Percentiles rank a stretch among this genome's conserved stretches.
These are phyloP conservation scores for Aphanomyces invadans DNA, from an alignment of 352 stramenopile species.

Conservation along the genomic window DNA sequence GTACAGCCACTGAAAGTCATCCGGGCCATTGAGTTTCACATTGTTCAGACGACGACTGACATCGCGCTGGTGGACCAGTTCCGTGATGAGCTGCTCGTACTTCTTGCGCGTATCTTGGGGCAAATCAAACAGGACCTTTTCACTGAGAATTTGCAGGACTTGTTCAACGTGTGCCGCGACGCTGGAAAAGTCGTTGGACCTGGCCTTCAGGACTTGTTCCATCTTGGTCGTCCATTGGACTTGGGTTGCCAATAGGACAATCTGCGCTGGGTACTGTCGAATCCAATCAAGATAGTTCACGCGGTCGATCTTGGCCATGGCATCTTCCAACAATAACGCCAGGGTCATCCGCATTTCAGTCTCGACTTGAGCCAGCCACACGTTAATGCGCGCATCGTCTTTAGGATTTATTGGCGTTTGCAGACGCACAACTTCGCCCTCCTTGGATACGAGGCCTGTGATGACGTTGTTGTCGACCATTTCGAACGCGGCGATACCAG, in stretches of 20 bases:
- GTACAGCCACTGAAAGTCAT: conserved; percentile 98
- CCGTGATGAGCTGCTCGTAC: conserved; percentile 99
- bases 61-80: conserved; percentile 99
- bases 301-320: conserved; percentile 78
- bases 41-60: conserved; percentile 91
- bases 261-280: conserved; percentile 95
- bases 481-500: conserved; percentile 91
- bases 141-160: conserved; percentile 93
- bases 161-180: conserved; percentile 65
- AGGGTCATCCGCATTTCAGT: conserved; percentile 96
- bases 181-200: conserved; percentile 34
- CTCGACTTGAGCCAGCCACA: conserved; percentile 97
- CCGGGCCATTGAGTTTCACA: conserved; percentile 61
- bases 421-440: conserved; percentile 97
- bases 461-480: conserved; percentile 68
- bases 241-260: conserved; percentile 97
- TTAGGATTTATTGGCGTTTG: conserved; percentile 87
- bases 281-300: conserved; percentile 95
- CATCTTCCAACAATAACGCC: conserved; percentile 90
- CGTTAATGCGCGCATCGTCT: conserved; percentile 88
- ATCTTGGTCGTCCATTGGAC: conserved; percentile 96
- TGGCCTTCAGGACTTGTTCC: conserved; percentile 81
- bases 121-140: conserved; percentile 92
- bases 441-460: conserved; percentile 95
- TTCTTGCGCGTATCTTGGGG: conserved; percentile 95